These are phyloP conservation scores for Spergularia azorica DNA, from an alignment of 179 eudicot species.

Conservation along the genomic window DNA sequence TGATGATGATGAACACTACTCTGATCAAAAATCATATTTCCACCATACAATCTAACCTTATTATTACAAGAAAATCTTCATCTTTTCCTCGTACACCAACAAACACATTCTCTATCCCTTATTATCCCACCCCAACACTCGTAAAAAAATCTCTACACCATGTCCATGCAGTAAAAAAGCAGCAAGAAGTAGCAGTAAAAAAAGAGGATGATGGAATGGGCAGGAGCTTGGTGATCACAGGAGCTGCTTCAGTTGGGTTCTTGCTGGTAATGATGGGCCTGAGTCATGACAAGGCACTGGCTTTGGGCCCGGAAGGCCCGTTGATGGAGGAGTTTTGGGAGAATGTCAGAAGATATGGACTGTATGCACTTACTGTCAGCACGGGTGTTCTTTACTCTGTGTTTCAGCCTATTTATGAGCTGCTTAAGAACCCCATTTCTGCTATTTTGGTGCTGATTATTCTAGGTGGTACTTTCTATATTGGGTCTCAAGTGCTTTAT, in stretches of 20 bases:
- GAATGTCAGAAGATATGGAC: conserved; percentile 88
- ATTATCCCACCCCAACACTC: neutral
- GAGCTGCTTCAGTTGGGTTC: conserved; percentile 54
- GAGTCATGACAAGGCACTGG: conserved; percentile 61
- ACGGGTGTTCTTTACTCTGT: conserved; percentile 69
- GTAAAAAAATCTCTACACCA: neutral
- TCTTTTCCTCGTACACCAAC: neutral
- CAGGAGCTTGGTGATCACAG: conserved; percentile 23
- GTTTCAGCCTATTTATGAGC: conserved; percentile 68
- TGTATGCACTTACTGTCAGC: conserved; percentile 78
- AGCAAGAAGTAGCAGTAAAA: neutral
- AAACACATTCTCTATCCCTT: neutral
- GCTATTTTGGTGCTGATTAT: conserved; percentile 63
- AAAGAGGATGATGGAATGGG: neutral
- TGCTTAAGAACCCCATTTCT: conserved; percentile 82
- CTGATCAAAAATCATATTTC: conserved; percentile 16
- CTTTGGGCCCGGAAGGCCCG: conserved; percentile 90
- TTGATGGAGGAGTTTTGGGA: conserved; percentile 95
- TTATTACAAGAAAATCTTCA: neutral
- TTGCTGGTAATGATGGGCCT: conserved; percentile 48
- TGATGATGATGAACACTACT: conserved; percentile 7
- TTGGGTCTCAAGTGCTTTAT: conserved; percentile 70
- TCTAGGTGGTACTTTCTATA: conserved; percentile 66
- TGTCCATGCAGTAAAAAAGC: neutral
- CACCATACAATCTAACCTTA: conserved; percentile 4